Conservation (phyloP, 305 asterid genomes). For the Rubia balearica region DNA sequence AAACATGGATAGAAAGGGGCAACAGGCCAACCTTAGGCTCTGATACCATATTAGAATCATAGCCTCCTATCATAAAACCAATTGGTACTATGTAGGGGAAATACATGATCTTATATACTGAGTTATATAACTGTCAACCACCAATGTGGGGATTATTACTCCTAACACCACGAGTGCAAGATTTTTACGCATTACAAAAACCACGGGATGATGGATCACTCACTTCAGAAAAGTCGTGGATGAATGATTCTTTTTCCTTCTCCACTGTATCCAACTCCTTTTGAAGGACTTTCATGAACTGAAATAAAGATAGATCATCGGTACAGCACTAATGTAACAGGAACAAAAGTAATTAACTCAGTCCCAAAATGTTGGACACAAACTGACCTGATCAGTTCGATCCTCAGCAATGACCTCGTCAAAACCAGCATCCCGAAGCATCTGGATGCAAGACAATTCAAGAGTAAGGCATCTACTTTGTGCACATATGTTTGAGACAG, state of each 20-base stretch:
- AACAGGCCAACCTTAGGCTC: too few relatives aligned
- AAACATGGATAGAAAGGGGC: too few relatives aligned
- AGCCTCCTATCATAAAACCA: too few relatives aligned
- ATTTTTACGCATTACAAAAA: neutral
- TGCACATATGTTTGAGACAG: neutral
- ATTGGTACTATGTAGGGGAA: too few relatives aligned
- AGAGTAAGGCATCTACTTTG: neutral
- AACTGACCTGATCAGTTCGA: slow-evolving; percentile 74
- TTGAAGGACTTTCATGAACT: slow-evolving; percentile 76
- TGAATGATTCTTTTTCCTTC: slow-evolving; percentile 66
- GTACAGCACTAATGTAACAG: neutral
- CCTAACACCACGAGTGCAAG: too few relatives aligned
- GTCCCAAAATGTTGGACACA: neutral
- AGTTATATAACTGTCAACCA: too few relatives aligned
- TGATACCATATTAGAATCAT: too few relatives aligned
- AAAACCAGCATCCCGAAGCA: slow-evolving; percentile 91
- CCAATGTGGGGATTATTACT: too few relatives aligned
- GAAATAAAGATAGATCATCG: slow-evolving; percentile 23
- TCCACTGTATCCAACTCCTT: slow-evolving; percentile 63
- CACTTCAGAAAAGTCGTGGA: slow-evolving; percentile 79
- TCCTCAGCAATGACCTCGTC: slow-evolving; percentile 78
- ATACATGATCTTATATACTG: too few relatives aligned
- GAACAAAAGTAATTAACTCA: neutral
- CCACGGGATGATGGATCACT: slow-evolving; percentile 14
- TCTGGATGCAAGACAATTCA: slow-evolving; percentile 32